Percentiles rank a stretch among this genome's conserved stretches.
Evolutionary conservation across 2,329 filamentous ascomycete species (phyloP).

Genomic region (Aspergillus ochraceus): DNA sequence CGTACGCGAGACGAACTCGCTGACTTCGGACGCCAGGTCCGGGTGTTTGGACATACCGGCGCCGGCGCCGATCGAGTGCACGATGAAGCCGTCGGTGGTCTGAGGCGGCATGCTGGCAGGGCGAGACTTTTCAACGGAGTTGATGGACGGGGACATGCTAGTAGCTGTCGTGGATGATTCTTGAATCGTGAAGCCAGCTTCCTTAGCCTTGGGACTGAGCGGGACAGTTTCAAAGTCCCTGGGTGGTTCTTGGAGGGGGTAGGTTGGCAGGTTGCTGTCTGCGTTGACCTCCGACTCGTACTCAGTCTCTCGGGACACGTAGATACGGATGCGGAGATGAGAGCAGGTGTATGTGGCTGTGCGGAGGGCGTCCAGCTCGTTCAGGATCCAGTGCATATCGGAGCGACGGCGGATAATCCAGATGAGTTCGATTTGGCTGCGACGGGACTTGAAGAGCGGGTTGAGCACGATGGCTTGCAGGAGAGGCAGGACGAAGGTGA

Average conservation of each 20-base stretch:
- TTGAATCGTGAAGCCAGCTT: neutral
- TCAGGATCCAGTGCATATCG: slow-evolving; percentile 59
- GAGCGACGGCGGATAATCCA: slow-evolving; percentile 61
- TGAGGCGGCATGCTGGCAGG: neutral
- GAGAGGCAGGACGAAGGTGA: slow-evolving; percentile 58
- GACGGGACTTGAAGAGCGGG: neutral
- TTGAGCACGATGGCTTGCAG: slow-evolving; percentile 38
- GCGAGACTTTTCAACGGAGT: neutral
- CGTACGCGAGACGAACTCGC: slow-evolving; percentile 47
- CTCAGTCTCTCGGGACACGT: slow-evolving; percentile 55
- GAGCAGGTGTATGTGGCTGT: slow-evolving; percentile 35
- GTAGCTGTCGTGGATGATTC: neutral
- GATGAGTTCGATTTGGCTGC: slow-evolving; percentile 59
- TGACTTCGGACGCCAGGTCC: slow-evolving; percentile 49
- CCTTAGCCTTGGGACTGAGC: neutral
- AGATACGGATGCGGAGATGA: slow-evolving; percentile 47
- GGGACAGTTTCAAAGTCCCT: neutral
- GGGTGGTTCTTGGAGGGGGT: neutral
- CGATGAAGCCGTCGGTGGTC: neutral
- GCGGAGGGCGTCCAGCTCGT: slow-evolving; percentile 56
- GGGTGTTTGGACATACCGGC: slow-evolving; percentile 15
- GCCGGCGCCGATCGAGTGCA: slow-evolving; percentile 11
- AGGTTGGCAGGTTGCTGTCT: neutral
- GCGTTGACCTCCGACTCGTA: neutral
- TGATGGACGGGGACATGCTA: neutral